Percentiles rank a stretch among this genome's conserved stretches.
Conservation (phyloP, 2,329 filamentous ascomycete genomes). For the Calonectria honghensis region DNA sequence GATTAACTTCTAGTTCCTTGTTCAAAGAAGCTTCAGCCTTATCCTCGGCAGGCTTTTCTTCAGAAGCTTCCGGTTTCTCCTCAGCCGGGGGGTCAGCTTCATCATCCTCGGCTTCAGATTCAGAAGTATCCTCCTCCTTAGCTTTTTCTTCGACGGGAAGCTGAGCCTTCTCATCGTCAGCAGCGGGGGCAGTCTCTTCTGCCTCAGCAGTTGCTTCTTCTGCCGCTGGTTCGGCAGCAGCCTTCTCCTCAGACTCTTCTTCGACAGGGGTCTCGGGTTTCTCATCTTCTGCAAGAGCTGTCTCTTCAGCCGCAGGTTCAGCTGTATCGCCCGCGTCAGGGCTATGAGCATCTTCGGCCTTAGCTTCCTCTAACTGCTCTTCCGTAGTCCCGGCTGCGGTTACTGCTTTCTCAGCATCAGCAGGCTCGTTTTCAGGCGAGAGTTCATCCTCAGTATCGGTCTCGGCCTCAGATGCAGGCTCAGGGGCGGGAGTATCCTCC, state of each 20-base stretch:
- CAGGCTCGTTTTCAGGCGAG: constrained; percentile 11
- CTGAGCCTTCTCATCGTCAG: not conserved
- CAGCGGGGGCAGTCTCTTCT: not conserved
- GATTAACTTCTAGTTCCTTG: constrained; percentile 26
- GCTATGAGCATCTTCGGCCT: constrained; percentile 23
- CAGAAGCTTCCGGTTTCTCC: constrained; percentile 16
- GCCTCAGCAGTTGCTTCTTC: constrained; percentile 12
- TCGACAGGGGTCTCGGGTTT: not conserved
- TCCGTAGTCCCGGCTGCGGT: constrained; percentile 26
- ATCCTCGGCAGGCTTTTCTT: constrained; percentile 14
- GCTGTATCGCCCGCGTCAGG: not conserved
- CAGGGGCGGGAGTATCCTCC: constrained; percentile 29
- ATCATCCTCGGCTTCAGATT: constrained; percentile 13
- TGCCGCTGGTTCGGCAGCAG: not conserved
- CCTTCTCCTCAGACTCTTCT: not conserved
- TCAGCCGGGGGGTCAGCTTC: constrained; percentile 19
- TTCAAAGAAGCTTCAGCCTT: constrained; percentile 6
- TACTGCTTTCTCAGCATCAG: constrained; percentile 34
- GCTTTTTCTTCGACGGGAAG: not conserved
- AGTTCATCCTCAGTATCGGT: constrained; percentile 33
- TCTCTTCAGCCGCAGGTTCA: not conserved
- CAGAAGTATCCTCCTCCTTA: constrained; percentile 26
- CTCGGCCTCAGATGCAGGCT: constrained; percentile 25
- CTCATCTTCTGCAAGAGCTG: not conserved
- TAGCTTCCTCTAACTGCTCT: constrained; percentile 29